Conservation (phyloP, 1,139 yeast species). For the Hyphopichia pseudoburtonii region DNA sequence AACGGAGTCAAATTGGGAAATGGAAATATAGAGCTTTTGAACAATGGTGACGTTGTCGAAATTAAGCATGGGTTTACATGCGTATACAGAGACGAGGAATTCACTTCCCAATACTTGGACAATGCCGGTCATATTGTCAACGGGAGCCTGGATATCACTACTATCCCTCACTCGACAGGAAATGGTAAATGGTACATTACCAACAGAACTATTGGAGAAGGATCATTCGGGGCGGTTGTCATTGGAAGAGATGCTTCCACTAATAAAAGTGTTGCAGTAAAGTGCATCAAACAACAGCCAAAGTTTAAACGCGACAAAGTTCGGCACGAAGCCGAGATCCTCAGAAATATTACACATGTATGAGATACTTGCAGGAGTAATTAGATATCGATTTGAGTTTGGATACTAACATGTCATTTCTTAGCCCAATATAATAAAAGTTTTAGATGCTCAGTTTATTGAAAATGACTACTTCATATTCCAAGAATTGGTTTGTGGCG, state of each 20-base stretch:
- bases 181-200: conserved; percentile 41
- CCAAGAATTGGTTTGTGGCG: conserved; percentile 58
- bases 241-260: conserved; percentile 22
- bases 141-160: too few relatives aligned
- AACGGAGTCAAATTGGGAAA: conserved; percentile 36
- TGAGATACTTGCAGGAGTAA: conserved; percentile 10
- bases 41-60: conserved; percentile 44
- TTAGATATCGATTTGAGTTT: too few relatives aligned
- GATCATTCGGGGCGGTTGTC: conserved; percentile 59
- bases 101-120: neutral
- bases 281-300: conserved; percentile 38
- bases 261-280: conserved; percentile 47
- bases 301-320: conserved; percentile 20
- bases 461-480: conserved; percentile 43
- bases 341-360: conserved; percentile 39
- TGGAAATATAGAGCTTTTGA: conserved; percentile 30
- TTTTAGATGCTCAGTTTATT: conserved; percentile 39
- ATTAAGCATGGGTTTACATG: conserved; percentile 13
- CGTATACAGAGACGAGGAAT: conserved; percentile 15
- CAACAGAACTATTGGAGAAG: conserved; percentile 50
- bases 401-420: too few relatives aligned
- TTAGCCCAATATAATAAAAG: conserved; percentile 45
- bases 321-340: conserved; percentile 39
- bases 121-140: neutral
- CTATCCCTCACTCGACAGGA: neutral